A percentile compares a stretch with the other conserved stretches of the same genome.
Evolutionary conservation across 2,329 filamentous ascomycete species (phyloP).

Genomic region (Elsinoe arachidis): DNA sequence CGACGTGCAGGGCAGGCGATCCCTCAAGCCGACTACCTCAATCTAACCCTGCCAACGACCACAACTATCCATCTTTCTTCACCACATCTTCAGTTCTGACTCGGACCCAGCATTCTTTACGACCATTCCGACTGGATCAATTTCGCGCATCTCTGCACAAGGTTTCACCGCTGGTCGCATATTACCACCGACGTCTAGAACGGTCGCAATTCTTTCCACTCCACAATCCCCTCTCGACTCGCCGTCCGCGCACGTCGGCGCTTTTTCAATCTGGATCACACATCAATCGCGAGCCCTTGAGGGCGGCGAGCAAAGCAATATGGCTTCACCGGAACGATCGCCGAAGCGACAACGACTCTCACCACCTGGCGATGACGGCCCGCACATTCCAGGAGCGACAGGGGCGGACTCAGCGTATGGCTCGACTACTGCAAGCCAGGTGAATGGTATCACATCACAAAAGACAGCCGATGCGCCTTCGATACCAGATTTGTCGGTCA

Average conservation of each 20-base stretch:
- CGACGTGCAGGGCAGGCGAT: not conserved
- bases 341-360: slow-evolving; percentile 30
- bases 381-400: not conserved
- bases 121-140: not conserved
- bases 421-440: slow-evolving; percentile 7
- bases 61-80: not conserved
- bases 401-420: slow-evolving; percentile 12
- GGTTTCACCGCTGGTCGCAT: not conserved
- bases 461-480: not conserved
- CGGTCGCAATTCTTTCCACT: slow-evolving; percentile 3
- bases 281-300: slow-evolving; percentile 5
- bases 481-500: slow-evolving; percentile 2
- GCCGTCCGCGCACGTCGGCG: not conserved
- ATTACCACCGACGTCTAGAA: not conserved
- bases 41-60: slow-evolving; percentile 6
- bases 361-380: slow-evolving; percentile 15
- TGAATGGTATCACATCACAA: slow-evolving; percentile 5
- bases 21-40: slow-evolving; percentile 4
- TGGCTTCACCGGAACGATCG: slow-evolving; percentile 22
- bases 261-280: slow-evolving; percentile 6
- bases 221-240: not conserved
- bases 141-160: not conserved
- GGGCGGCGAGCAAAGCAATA: not conserved
- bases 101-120: not conserved
- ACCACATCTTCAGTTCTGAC: not conserved